These are phyloP conservation scores for Mollisia scopiformis DNA, from an alignment of 2,329 filamentous ascomycete species.

Conservation along the genomic window DNA sequence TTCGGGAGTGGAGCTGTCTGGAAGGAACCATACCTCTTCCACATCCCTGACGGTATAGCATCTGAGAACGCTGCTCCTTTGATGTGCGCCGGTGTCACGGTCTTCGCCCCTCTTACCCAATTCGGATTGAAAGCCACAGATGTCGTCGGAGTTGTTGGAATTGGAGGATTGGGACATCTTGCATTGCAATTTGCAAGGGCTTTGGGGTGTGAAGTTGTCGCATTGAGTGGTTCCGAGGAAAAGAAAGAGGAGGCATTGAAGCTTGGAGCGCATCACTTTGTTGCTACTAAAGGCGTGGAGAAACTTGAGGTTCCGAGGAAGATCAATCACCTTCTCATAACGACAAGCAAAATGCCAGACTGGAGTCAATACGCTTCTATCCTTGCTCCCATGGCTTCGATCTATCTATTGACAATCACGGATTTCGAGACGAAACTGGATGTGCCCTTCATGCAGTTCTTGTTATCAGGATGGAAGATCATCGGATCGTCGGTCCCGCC, in stretches of 20 bases:
- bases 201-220: slow-evolving; percentile 64
- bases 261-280: slow-evolving; percentile 63
- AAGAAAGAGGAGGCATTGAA: slow-evolving; percentile 65
- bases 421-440: slow-evolving; percentile 42
- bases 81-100: slow-evolving; percentile 49
- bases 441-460: slow-evolving; percentile 27
- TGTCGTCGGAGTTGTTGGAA: slow-evolving; percentile 48
- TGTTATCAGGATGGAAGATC: slow-evolving; percentile 18
- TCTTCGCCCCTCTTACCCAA: slow-evolving; percentile 34
- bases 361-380: slow-evolving; percentile 20
- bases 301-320: slow-evolving; percentile 38
- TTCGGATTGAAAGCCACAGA: slow-evolving; percentile 38
- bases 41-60: slow-evolving; percentile 40
- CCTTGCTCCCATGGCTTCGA: slow-evolving; percentile 49
- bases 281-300: slow-evolving; percentile 48
- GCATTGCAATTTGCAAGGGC: slow-evolving; percentile 63
- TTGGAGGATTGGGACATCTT: slow-evolving; percentile 63
- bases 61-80: slow-evolving; percentile 44
- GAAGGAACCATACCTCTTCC: slow-evolving; percentile 41
- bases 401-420: slow-evolving; percentile 67
- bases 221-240: slow-evolving; percentile 56
- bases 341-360: slow-evolving; percentile 22
- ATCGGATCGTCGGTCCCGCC: slow-evolving; percentile 22
- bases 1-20: slow-evolving; percentile 44
- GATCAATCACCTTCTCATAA: slow-evolving; percentile 30